A percentile compares a stretch with the other conserved stretches of the same genome.
Evolutionary conservation across 257 asterid genomes (phyloP).

Genomic region (Cruciata laevipes): DNA sequence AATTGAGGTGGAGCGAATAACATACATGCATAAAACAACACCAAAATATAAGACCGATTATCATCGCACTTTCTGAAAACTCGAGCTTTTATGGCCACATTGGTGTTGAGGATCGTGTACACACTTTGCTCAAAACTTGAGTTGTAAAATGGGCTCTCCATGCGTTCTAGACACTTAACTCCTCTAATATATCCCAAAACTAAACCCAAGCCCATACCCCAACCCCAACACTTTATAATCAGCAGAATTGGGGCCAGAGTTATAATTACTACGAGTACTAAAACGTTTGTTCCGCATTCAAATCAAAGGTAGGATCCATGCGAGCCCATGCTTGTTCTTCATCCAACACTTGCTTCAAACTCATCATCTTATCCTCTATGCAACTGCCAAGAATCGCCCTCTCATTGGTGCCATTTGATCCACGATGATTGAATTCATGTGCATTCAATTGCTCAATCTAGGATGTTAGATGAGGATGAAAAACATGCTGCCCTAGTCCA

Average conservation of each 20-base stretch:
- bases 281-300: conserved; percentile 12
- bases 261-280: not conserved
- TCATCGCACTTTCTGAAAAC: too few relatives aligned
- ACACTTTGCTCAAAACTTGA: too few relatives aligned
- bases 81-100: too few relatives aligned
- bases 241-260: conserved; percentile 8
- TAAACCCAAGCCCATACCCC: conserved; percentile 4
- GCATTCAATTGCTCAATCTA: not conserved
- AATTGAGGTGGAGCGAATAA: too few relatives aligned
- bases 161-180: too few relatives aligned
- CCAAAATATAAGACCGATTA: too few relatives aligned
- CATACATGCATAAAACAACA: too few relatives aligned
- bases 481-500: not conserved
- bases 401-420: not conserved
- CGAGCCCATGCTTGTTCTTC: conserved; percentile 17
- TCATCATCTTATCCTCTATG: conserved; percentile 3
- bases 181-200: too few relatives aligned
- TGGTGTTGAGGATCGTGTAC: too few relatives aligned
- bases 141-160: too few relatives aligned
- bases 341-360: not conserved
- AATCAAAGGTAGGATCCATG: conserved; percentile 12
- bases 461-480: not conserved
- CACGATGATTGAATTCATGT: not conserved
- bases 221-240: not conserved
- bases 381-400: conserved; percentile 3